Evolutionary conservation across 2,329 filamentous ascomycete genomes (phyloP).

Genomic region (Cladosporium sp.): DNA sequence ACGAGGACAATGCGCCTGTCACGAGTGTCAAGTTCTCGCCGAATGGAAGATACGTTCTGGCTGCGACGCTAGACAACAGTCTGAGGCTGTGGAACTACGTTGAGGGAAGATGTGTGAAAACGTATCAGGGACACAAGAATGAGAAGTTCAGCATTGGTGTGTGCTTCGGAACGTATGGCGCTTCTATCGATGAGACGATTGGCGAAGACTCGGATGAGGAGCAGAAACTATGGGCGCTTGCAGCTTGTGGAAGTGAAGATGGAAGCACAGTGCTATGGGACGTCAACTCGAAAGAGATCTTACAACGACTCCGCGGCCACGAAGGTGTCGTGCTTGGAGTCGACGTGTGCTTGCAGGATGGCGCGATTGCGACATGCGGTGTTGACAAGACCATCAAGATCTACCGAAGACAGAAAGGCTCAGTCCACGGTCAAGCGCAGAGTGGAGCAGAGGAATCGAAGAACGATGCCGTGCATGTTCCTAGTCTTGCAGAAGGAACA

Average conservation of each 20-base stretch:
- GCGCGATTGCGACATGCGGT: slow-evolving; percentile 58
- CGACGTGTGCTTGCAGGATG: slow-evolving; percentile 52
- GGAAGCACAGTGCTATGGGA: slow-evolving; percentile 86
- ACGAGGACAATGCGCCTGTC: slow-evolving; percentile 91
- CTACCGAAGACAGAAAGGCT: slow-evolving; percentile 40
- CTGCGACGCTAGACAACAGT: slow-evolving; percentile 85
- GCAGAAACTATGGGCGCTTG: slow-evolving; percentile 51
- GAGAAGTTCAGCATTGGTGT: slow-evolving; percentile 78
- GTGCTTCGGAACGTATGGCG: slow-evolving; percentile 68
- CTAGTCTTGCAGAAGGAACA: background rate
- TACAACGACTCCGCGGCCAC: slow-evolving; percentile 62
- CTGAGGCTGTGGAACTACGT: slow-evolving; percentile 95
- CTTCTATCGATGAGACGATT: slow-evolving; percentile 23
- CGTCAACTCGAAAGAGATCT: slow-evolving; percentile 74
- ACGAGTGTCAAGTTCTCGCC: slow-evolving; percentile 87
- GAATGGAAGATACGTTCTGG: slow-evolving; percentile 88
- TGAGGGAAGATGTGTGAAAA: slow-evolving; percentile 86
- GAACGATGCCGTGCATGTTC: background rate
- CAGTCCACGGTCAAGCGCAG: background rate
- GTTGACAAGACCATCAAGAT: slow-evolving; percentile 59
- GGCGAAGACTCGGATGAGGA: slow-evolving; percentile 16
- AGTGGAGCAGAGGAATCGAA: background rate
- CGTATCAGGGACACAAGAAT: slow-evolving; percentile 90
- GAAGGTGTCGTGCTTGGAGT: slow-evolving; percentile 57
- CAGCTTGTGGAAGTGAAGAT: slow-evolving; percentile 82